Conservation (phyloP, 2,329 filamentous ascomycete species). For the Colletotrichum tanaceti region DNA sequence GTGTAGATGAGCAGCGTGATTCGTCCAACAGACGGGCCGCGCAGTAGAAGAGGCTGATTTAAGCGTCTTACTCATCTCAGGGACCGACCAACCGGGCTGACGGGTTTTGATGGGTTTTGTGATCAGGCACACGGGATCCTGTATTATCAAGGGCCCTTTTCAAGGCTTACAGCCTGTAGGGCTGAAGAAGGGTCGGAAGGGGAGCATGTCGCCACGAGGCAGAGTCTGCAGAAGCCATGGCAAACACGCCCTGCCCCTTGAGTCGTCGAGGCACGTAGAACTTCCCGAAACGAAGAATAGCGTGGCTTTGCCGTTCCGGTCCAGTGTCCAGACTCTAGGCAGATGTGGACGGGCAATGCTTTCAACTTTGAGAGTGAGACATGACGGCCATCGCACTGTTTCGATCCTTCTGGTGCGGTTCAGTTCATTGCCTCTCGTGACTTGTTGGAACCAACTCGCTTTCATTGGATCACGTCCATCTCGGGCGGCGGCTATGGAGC, state of each 20-base stretch:
- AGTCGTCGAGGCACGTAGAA: background rate
- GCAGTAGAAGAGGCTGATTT: background rate
- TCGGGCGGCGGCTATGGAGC: too few relatives aligned
- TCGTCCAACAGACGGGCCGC: background rate
- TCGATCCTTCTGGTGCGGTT: background rate
- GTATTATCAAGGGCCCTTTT: background rate
- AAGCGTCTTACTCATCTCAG: constrained; percentile 17
- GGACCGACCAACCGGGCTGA: background rate
- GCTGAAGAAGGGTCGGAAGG: background rate
- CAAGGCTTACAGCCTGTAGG: background rate
- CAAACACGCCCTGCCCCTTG: too few relatives aligned
- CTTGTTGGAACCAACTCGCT: too few relatives aligned
- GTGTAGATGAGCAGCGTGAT: background rate
- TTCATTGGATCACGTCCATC: too few relatives aligned
- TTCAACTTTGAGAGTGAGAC: too few relatives aligned
- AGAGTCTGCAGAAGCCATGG: background rate
- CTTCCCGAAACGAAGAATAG: background rate
- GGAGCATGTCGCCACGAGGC: background rate
- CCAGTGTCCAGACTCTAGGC: too few relatives aligned
- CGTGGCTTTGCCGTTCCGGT: background rate
- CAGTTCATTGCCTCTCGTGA: too few relatives aligned
- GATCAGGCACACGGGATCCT: background rate
- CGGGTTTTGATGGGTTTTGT: background rate
- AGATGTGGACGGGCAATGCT: too few relatives aligned
- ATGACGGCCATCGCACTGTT: background rate